Percentiles rank a stretch among this genome's conserved stretches.
Evolutionary conservation across 2,329 filamentous ascomycete species (phyloP).

Genomic region (Sphaceloma murrayae): DNA sequence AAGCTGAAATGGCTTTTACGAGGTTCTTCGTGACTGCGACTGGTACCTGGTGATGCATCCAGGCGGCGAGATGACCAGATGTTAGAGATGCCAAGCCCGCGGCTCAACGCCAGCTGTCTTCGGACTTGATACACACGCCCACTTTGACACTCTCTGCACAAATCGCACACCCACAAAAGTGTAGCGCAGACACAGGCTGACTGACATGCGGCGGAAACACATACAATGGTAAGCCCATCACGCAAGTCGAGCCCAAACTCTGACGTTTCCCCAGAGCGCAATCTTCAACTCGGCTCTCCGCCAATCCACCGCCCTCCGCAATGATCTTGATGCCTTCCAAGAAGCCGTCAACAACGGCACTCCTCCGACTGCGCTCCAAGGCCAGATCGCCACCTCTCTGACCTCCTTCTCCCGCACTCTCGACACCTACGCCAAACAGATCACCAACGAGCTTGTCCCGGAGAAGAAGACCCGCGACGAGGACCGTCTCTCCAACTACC

Average conservation of each 20-base stretch:
- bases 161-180: no score
- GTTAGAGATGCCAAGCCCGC: no score
- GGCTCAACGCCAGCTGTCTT: no score
- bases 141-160: no score
- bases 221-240: not conserved
- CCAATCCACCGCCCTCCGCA: conserved; percentile 70
- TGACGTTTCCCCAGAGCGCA: conserved; percentile 49
- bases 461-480: conserved; percentile 87
- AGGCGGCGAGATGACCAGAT: no score
- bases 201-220: conserved; percentile 2
- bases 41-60: no score
- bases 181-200: no score
- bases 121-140: no score
- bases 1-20: no score
- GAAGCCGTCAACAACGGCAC: conserved; percentile 43
- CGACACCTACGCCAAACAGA: conserved; percentile 80
- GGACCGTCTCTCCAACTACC: conserved; percentile 78
- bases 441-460: conserved; percentile 78
- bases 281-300: conserved; percentile 79
- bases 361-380: conserved; percentile 54
- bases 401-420: conserved; percentile 79
- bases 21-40: no score
- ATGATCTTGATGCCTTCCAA: conserved; percentile 59
- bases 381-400: conserved; percentile 68
- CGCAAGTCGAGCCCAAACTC: not conserved